Evolutionary conservation across 305 asterid species (phyloP).

Genomic region (Plantago coronopus): DNA sequence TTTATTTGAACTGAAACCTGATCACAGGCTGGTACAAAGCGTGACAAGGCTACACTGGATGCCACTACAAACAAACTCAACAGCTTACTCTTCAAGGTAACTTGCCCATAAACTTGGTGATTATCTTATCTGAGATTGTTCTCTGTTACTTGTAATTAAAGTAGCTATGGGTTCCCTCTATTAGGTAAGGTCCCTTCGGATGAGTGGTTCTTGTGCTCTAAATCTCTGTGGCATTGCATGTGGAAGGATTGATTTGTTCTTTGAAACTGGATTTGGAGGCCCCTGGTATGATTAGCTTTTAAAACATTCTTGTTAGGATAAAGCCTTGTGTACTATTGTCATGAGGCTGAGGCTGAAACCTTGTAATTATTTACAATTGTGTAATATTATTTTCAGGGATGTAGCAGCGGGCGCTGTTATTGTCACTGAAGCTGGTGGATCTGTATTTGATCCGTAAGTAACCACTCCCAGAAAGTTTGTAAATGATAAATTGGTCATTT

Average conservation of each 20-base stretch:
- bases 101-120: constrained; percentile 9
- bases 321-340: no score
- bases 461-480: neutral
- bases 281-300: constrained; percentile 47
- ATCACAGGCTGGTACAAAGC: constrained; percentile 74
- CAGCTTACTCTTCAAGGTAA: constrained; percentile 75
- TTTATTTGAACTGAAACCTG: constrained; percentile 19
- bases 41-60: constrained; percentile 65
- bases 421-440: constrained; percentile 89
- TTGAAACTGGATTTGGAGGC: constrained; percentile 83
- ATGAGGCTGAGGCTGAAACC: constrained; percentile 9
- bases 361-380: constrained; percentile 16
- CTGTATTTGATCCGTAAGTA: constrained; percentile 85
- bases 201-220: constrained; percentile 94
- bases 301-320: no score
- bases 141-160: neutral
- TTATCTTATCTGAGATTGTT: neutral
- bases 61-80: constrained; percentile 66
- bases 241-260: constrained; percentile 86
- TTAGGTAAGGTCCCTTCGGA: constrained; percentile 82
- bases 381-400: constrained; percentile 48
- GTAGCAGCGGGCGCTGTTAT: constrained; percentile 93
- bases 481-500: neutral
- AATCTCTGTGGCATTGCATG: constrained; percentile 91
- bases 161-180: constrained; percentile 14